Evolutionary conservation across 305 asterid species (phyloP), one percentile per base, ranked within the genome.

Genomic region (Fraxinus greggii): DNA sequence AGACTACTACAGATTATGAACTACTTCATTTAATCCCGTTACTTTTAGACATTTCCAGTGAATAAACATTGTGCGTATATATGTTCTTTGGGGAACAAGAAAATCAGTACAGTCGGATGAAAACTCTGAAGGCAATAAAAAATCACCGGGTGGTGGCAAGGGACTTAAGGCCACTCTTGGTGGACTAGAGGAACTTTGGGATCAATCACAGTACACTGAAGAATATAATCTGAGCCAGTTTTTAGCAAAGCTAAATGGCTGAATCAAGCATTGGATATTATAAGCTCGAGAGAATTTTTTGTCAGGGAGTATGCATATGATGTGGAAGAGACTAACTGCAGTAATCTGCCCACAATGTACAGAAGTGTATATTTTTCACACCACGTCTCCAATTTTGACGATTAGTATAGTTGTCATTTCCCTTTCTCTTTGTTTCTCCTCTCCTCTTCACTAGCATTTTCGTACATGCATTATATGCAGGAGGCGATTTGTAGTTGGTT

Each of bases 201-300:
- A 94, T 87, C 98, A 96, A 80, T 93, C 99, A 72, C 98, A 94
- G 86, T 96, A 96, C 89, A 92, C 97, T n/a, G 99, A 96, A 83
- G 99, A 96, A 87, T 96, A 94, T 88, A 92, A 94, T 79, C 87
- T 96, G 65, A 89, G 86, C 79, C 97, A 96, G 78, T 96, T 96
- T 89, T 86, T 96, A 85, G 90, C 95, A 0, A 96, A 91, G 90
- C 82, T 96, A 70, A 94, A 92, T 45, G 94, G 98, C 86, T 96
- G 89, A 92, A 70, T 61, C 28, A 72, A 72, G 59, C 75, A 5
- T 23, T 7, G 3, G 67, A 7, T 38, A 17, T 26, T 28, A 33
- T 19, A 70, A 42, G 79, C 82, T 84, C 80, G 70, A 61, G 69
- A 75, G 79, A 59, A 40, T 0, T 74, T 77, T 85, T 80, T 23